A percentile compares a stretch with the other conserved stretches of the same genome.
Evolutionary conservation across 2,329 filamentous ascomycete species (phyloP).

Genomic region (Phialemoniopsis sp.): DNA sequence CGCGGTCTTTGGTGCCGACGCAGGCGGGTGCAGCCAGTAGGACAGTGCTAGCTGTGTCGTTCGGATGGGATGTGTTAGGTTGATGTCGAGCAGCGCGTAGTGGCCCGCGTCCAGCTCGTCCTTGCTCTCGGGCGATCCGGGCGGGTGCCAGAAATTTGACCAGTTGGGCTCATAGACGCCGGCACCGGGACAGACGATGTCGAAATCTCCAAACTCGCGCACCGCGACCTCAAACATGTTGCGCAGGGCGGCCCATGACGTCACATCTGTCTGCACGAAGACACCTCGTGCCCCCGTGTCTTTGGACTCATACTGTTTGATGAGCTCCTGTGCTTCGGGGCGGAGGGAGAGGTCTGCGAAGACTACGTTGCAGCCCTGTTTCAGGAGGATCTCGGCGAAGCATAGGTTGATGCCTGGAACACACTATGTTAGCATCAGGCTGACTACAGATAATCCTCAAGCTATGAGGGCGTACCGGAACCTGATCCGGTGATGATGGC

Average conservation of each 20-base stretch:
- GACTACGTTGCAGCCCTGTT: slow-evolving; percentile 28
- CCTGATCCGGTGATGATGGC: too few species aligned
- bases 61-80: slow-evolving; percentile 35
- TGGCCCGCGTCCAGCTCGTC: slow-evolving; percentile 20
- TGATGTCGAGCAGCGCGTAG: slow-evolving; percentile 33
- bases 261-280: slow-evolving; percentile 40
- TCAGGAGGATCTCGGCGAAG: slow-evolving; percentile 25
- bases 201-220: slow-evolving; percentile 29
- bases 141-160: slow-evolving; percentile 37
- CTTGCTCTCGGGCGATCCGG: slow-evolving; percentile 24
- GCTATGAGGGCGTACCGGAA: too few species aligned
- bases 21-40: slow-evolving; percentile 25
- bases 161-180: slow-evolving; percentile 41
- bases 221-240: slow-evolving; percentile 27
- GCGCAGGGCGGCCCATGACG: slow-evolving; percentile 31
- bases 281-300: slow-evolving; percentile 22
- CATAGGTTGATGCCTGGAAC: slow-evolving; percentile 28
- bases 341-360: slow-evolving; percentile 28
- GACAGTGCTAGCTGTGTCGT: slow-evolving; percentile 32
- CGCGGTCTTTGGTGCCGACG: neutral
- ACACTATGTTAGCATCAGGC: too few species aligned
- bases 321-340: slow-evolving; percentile 20
- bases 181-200: slow-evolving; percentile 40
- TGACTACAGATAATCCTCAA: too few species aligned
- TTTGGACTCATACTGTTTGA: neutral